A percentile compares a stretch with the other conserved stretches of the same genome.
Conservation (phyloP, 164 flowering plant genomes). For the Vitis riparia region DNA sequence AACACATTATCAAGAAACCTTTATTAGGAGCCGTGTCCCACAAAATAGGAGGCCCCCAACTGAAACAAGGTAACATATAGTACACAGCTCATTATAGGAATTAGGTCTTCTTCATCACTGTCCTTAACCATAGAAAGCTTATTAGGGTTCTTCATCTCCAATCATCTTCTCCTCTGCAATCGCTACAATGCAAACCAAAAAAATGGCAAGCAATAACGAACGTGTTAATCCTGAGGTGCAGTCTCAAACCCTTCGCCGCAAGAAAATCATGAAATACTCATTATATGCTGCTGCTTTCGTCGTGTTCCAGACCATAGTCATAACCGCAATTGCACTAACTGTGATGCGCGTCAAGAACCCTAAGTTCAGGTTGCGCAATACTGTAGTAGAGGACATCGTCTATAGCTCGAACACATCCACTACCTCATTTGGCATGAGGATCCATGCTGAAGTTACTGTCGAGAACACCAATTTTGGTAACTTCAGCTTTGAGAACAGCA, state of each 20-base stretch:
- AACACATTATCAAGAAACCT: too few species aligned
- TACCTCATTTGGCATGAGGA: neutral
- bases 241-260: neutral
- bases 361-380: constrained; percentile 5
- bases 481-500: constrained; percentile 2
- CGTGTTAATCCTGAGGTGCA: too few species aligned
- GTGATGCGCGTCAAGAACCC: constrained; percentile 9
- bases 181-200: too few species aligned
- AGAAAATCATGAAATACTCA: neutral
- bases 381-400: neutral
- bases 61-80: too few species aligned
- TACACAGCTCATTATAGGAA: too few species aligned
- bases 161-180: too few species aligned
- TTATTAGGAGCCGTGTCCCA: too few species aligned
- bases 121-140: too few species aligned
- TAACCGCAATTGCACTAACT: constrained; percentile 2
- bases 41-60: too few species aligned
- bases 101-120: too few species aligned
- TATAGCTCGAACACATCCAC: neutral
- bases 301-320: constrained; percentile 7
- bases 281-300: neutral
- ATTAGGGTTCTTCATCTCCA: too few species aligned
- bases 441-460: neutral
- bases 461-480: constrained; percentile 12
- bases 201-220: too few species aligned